Percentiles rank a stretch among this genome's conserved stretches.
Conservation (phyloP, 768 basidiomycete genomes). For the Rhizopogon rudus region DNA sequence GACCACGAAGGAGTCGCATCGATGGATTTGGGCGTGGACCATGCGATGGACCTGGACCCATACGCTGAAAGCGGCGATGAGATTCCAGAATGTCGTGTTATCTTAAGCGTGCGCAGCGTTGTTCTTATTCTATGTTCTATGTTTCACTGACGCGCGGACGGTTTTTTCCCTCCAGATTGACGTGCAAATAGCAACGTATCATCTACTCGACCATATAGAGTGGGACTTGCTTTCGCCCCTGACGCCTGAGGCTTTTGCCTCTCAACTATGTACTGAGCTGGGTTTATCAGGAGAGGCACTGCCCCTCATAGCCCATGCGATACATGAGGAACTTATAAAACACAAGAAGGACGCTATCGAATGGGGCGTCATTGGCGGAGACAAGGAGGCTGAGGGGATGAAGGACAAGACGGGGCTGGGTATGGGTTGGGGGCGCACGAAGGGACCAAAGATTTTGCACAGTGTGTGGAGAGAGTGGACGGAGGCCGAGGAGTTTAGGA, state of each 20-base stretch:
- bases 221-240: constrained; percentile 96
- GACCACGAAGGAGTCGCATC: constrained; percentile 81
- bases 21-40: constrained; percentile 57
- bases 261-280: constrained; percentile 76
- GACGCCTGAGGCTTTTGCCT: constrained; percentile 83
- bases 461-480: constrained; percentile 96
- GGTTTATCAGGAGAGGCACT: constrained; percentile 85
- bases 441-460: constrained; percentile 75
- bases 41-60: constrained; percentile 29
- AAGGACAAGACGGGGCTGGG: constrained; percentile 84
- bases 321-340: constrained; percentile 93
- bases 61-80: constrained; percentile 44
- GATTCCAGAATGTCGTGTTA: constrained; percentile 74
- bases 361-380: constrained; percentile 79
- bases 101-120: constrained; percentile 57
- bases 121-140: constrained; percentile 1
- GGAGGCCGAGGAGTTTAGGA: constrained; percentile 87
- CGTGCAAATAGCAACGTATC: constrained; percentile 90
- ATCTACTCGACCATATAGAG: constrained; percentile 93
- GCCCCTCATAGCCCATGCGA: constrained; percentile 86
- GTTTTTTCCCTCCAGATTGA: constrained; percentile 63
- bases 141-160: background rate
- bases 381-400: constrained; percentile 51
- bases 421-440: constrained; percentile 66
- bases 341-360: constrained; percentile 96